Percentiles rank a stretch among this genome's conserved stretches.
These are phyloP conservation scores for Niveomyces coronatus DNA, from an alignment of 2,329 filamentous ascomycete species.

Conservation along the genomic window DNA sequence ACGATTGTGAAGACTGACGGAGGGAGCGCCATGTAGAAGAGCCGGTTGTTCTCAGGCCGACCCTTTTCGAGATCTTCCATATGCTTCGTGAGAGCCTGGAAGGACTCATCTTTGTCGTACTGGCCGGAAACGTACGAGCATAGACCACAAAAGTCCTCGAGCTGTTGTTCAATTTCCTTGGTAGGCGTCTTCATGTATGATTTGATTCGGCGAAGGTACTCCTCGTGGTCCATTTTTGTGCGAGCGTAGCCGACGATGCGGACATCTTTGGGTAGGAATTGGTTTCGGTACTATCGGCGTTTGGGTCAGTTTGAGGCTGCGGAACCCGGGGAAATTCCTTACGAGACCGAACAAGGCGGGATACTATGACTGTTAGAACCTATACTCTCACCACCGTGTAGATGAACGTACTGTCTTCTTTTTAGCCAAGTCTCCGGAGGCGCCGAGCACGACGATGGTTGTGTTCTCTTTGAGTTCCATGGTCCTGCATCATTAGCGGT, in stretches of 20 bases:
- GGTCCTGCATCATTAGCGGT: conserved; percentile 40
- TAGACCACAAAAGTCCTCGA: conserved; percentile 76
- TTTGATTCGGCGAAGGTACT: conserved; percentile 88
- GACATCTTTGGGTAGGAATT: conserved; percentile 95
- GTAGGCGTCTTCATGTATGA: conserved; percentile 99
- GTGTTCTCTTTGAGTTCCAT: conserved; percentile 99
- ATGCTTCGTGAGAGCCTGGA: conserved; percentile 75
- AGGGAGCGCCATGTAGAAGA: conserved; percentile 99
- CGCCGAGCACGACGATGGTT: conserved; percentile 89
- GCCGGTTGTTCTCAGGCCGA: conserved; percentile 72
- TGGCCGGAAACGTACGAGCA: conserved; percentile 96
- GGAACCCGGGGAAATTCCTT: conserved; percentile 33
- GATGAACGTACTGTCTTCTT: conserved; percentile 81
- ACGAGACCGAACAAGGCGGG: conserved; percentile 95
- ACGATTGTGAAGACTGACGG: conserved; percentile 97
- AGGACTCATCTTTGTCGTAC: conserved; percentile 95
- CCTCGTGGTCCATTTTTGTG: conserved; percentile 97
- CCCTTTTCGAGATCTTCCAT: conserved; percentile 76
- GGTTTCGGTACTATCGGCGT: conserved; percentile 74
- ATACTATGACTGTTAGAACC: conserved; percentile 48
- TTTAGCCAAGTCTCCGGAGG: conserved; percentile 95
- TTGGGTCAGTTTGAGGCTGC: conserved; percentile 1
- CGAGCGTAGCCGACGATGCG: conserved; percentile 97
- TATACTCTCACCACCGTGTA: conserved; percentile 7
- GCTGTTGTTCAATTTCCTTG: conserved; percentile 91